A percentile compares a stretch with the other conserved stretches of the same genome.
Conservation (phyloP, 2,329 filamentous ascomycete species). For the Xylaria arbuscula region DNA sequence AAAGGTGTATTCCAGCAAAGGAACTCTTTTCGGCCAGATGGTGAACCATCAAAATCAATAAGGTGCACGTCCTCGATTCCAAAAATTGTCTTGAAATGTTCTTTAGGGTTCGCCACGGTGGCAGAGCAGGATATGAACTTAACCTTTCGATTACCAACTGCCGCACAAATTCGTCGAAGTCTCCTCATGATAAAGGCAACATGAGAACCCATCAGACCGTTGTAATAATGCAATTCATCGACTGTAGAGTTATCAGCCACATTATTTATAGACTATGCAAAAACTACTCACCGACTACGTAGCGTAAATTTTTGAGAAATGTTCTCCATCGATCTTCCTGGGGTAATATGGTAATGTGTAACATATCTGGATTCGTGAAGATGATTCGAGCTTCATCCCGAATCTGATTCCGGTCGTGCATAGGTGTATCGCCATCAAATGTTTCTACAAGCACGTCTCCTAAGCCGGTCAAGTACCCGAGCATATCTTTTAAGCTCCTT, state of each 20-base stretch:
- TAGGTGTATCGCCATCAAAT: slow-evolving; percentile 94
- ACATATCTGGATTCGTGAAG: slow-evolving; percentile 98
- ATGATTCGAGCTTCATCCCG: slow-evolving; percentile 91
- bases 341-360: slow-evolving; percentile 92
- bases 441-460: slow-evolving; percentile 86
- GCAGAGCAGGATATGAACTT: slow-evolving; percentile 97
- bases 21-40: slow-evolving; percentile 92
- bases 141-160: slow-evolving; percentile 84
- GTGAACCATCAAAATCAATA: slow-evolving; percentile 92
- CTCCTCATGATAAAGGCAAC: slow-evolving; percentile 95
- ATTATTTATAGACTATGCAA: slow-evolving; percentile 40
- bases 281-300: slow-evolving; percentile 73
- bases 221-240: slow-evolving; percentile 95
- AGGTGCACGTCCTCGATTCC: slow-evolving; percentile 83
- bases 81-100: slow-evolving; percentile 96
- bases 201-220: slow-evolving; percentile 92
- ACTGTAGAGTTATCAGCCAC: slow-evolving; percentile 56
- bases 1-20: slow-evolving; percentile 98
- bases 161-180: slow-evolving; percentile 86
- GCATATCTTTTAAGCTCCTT: slow-evolving; percentile 85
- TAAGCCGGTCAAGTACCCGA: slow-evolving; percentile 82
- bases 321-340: slow-evolving; percentile 90
- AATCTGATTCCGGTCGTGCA: slow-evolving; percentile 80
- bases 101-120: slow-evolving; percentile 90
- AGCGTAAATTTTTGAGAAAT: slow-evolving; percentile 89